Evolutionary conservation across 345 rosid genomes (phyloP).

Genomic region (Salix exigua): DNA sequence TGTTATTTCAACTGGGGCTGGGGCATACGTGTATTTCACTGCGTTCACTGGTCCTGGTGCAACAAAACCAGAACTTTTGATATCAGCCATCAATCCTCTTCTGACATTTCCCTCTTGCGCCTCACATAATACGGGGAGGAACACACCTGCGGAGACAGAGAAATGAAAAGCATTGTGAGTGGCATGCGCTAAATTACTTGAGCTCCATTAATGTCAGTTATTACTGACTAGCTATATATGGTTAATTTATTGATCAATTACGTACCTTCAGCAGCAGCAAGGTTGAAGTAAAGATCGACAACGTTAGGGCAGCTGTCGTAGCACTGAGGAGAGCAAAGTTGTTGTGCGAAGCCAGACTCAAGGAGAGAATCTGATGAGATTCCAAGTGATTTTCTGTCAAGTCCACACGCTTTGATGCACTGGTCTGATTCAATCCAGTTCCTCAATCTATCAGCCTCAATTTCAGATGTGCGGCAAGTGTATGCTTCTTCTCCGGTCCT

Average conservation of each 20-base stretch:
- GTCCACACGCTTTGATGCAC: conserved; percentile 66
- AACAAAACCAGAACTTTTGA: conserved; percentile 54
- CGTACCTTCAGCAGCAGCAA: conserved; percentile 91
- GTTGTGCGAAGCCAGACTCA: conserved; percentile 50
- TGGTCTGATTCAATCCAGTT: conserved; percentile 64
- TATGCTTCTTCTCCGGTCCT: conserved; percentile 56
- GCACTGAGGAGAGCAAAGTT: conserved; percentile 76
- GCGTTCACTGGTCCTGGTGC: conserved; percentile 45
- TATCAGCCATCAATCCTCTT: conserved; percentile 55
- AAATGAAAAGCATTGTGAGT: not conserved
- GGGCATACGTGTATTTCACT: conserved; percentile 2
- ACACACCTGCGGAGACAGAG: conserved; percentile 45
- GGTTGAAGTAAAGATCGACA: conserved; percentile 79
- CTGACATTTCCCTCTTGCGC: conserved; percentile 39
- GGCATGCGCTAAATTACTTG: not conserved
- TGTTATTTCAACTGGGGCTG: not conserved
- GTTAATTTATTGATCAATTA: too few relatives aligned
- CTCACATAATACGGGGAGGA: conserved; percentile 71
- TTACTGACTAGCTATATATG: not conserved
- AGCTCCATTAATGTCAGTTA: too few relatives aligned
- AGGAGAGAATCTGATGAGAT: conserved; percentile 83
- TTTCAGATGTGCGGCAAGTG: conserved; percentile 62
- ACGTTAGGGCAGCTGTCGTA: conserved; percentile 67
- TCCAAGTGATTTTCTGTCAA: conserved; percentile 69
- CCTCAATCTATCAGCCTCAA: conserved; percentile 56